Conservation (phyloP, 768 basidiomycete genomes). For the Hygrophorus pudorinus region DNA sequence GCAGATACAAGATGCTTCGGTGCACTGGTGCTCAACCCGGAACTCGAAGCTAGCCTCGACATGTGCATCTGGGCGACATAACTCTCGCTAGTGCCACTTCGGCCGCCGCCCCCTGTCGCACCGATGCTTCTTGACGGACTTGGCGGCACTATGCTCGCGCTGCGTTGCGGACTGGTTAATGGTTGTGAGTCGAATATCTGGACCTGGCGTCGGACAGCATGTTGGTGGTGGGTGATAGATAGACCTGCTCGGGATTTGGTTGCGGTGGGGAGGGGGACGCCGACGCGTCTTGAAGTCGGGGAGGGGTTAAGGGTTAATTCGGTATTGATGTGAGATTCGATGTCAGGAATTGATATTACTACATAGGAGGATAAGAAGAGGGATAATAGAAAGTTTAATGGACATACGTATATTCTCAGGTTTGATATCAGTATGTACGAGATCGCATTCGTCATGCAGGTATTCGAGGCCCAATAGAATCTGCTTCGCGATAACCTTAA, state of each 20-base stretch:
- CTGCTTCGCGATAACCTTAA: slow-evolving; percentile 81
- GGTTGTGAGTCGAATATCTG: slow-evolving; percentile 82
- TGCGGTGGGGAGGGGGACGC: slow-evolving; percentile 63
- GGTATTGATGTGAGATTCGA: slow-evolving; percentile 60
- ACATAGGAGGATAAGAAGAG: neutral
- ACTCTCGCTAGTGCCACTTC: slow-evolving; percentile 30
- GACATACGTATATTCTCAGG: slow-evolving; percentile 90
- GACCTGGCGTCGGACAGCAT: slow-evolving; percentile 32
- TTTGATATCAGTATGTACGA: slow-evolving; percentile 91
- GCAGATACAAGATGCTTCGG: slow-evolving; percentile 28
- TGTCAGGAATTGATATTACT: slow-evolving; percentile 81
- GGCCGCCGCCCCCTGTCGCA: slow-evolving; percentile 15
- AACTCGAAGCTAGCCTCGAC: slow-evolving; percentile 20
- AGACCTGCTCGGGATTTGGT: slow-evolving; percentile 17
- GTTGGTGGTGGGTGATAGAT: neutral
- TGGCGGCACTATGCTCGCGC: slow-evolving; percentile 4
- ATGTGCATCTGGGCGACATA: slow-evolving; percentile 33
- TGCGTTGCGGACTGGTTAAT: slow-evolving; percentile 44
- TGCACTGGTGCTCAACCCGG: slow-evolving; percentile 27
- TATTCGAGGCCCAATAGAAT: slow-evolving; percentile 84
- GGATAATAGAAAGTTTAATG: slow-evolving; percentile 16
- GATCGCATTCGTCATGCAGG: slow-evolving; percentile 84
- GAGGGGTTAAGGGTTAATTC: slow-evolving; percentile 60
- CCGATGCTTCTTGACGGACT: slow-evolving; percentile 7
- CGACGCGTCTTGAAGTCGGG: slow-evolving; percentile 73